phyloP scores from a whole-genome alignment of 768 basidiomycete species.

The Lactarius pseudohatsudake region DNA sequence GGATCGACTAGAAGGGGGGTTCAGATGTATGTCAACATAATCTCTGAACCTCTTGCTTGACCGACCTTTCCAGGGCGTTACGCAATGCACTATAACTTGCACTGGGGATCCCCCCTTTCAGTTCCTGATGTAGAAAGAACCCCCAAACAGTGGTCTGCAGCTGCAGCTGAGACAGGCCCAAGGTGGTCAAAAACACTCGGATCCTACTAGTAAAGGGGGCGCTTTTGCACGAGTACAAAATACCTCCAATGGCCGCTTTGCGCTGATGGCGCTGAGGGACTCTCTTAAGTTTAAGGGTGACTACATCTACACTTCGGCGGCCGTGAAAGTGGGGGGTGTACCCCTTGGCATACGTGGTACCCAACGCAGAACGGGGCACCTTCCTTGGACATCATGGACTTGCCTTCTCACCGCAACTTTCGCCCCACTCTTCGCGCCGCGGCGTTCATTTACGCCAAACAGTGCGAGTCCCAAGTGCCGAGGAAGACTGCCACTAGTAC shows the following conservation, averaged over 20 bases:
- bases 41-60: no score
- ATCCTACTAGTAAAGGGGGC: no score
- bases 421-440: background rate
- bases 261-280: background rate
- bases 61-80: background rate
- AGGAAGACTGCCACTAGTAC: background rate
- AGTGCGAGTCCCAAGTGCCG: background rate
- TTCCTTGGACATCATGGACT: background rate
- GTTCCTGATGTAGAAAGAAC: no score
- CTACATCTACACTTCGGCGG: background rate
- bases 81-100: background rate
- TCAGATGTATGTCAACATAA: no score
- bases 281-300: no score
- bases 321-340: background rate
- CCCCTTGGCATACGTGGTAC: background rate
- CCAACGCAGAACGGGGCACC: background rate
- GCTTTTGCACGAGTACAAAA: no score
- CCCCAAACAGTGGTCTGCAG: background rate
- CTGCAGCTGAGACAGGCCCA: no score
- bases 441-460: background rate
- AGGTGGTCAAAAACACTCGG: no score
- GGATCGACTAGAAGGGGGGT: no score
- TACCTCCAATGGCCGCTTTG: no score
- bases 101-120: no score
- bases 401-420: background rate